A percentile compares a stretch with the other conserved stretches of the same genome.
phyloP scores from a whole-genome alignment of 192 early-diverging fungal species.

The Ambispora gerdemannii region DNA sequence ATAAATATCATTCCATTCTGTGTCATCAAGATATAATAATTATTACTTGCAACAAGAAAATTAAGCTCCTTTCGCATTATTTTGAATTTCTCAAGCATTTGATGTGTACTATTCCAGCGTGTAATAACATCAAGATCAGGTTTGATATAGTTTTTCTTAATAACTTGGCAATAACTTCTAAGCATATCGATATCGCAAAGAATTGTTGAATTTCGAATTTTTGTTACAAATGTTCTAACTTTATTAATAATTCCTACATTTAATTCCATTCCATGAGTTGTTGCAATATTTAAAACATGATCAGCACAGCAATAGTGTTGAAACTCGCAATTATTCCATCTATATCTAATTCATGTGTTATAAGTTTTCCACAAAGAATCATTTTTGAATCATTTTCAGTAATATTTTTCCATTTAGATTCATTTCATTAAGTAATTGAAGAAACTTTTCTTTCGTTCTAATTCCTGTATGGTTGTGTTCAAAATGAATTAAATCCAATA shows the following conservation, averaged over 20 bases:
- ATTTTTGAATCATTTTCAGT: constrained; percentile 19
- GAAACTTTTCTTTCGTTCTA: not conserved
- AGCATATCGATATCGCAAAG: not conserved
- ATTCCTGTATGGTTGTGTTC: not conserved
- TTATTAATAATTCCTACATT: not conserved
- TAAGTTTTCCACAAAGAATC: not conserved
- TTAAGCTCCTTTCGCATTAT: not conserved
- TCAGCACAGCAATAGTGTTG: constrained; percentile 14
- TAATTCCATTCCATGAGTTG: constrained; percentile 10
- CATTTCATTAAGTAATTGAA: not conserved
- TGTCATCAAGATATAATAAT: not conserved
- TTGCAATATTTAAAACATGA: constrained; percentile 14
- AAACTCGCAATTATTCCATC: not conserved
- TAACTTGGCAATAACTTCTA: not conserved
- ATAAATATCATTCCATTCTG: not conserved
- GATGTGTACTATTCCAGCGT: not conserved
- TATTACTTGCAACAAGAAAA: not conserved
- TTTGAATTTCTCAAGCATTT: constrained; percentile 1
- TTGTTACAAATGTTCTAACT: constrained; percentile 1
- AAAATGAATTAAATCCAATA: constrained; percentile 23
- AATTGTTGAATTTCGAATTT: constrained; percentile 5
- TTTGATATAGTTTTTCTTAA: constrained; percentile 1
- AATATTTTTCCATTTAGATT: constrained; percentile 11
- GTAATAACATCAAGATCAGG: not conserved
- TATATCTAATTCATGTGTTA: not conserved